phyloP scores from a whole-genome alignment of 129 eudicot species.

The Helianthus tuberosus region DNA sequence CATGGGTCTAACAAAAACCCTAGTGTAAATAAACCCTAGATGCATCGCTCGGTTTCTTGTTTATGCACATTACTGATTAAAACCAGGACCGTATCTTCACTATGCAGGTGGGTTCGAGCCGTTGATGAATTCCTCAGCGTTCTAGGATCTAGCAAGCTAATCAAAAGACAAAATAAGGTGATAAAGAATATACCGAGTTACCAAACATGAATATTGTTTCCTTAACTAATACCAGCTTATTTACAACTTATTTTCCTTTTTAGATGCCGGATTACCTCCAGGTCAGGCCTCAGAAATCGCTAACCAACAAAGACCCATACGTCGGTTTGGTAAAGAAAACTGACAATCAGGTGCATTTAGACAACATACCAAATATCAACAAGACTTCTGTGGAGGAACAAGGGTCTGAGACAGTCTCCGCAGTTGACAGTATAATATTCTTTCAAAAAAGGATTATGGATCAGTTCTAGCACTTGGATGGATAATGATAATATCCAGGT shows the following conservation, averaged over 20 bases:
- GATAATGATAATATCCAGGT: not conserved
- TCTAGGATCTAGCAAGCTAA: slow-evolving; percentile 68
- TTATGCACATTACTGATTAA: not conserved
- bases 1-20: not conserved
- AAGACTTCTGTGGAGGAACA: slow-evolving; percentile 23
- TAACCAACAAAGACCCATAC: slow-evolving; percentile 8
- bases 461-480: slow-evolving; percentile 25
- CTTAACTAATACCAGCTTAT: not conserved
- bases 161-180: slow-evolving; percentile 64
- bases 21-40: not conserved
- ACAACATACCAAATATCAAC: slow-evolving; percentile 10
- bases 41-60: not conserved
- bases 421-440: slow-evolving; percentile 24
- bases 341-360: slow-evolving; percentile 18
- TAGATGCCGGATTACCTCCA: slow-evolving; percentile 30
- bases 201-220: not conserved
- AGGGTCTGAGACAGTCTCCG: slow-evolving; percentile 18
- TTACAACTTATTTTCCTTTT: not conserved
- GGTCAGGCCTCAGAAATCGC: slow-evolving; percentile 22
- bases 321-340: slow-evolving; percentile 17
- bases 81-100: not conserved
- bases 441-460: slow-evolving; percentile 39
- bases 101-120: slow-evolving; percentile 94
- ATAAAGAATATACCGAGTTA: not conserved
- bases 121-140: slow-evolving; percentile 67